Conservation (phyloP, 768 basidiomycete genomes). For the Pluteus cervinus region DNA sequence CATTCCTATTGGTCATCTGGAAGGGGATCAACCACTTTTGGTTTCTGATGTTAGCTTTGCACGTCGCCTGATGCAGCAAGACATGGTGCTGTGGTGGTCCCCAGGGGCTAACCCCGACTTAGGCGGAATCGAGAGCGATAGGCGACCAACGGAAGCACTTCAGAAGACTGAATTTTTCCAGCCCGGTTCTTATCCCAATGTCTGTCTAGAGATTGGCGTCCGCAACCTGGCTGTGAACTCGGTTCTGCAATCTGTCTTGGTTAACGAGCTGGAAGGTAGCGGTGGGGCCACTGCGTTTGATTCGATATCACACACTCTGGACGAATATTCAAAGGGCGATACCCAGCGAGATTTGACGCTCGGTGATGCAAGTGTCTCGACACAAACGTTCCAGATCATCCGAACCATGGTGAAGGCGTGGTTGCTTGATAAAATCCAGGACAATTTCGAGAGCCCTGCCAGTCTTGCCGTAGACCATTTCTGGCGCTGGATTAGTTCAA, state of each 20-base stretch:
- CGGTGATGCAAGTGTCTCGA: constrained; percentile 85
- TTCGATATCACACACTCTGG: constrained; percentile 83
- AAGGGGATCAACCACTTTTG: constrained; percentile 83
- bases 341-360: constrained; percentile 68
- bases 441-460: constrained; percentile 60
- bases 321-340: constrained; percentile 78
- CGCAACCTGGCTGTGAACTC: constrained; percentile 93
- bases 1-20: constrained; percentile 88
- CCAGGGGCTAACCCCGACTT: constrained; percentile 83
- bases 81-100: constrained; percentile 97
- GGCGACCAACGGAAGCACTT: constrained; percentile 67
- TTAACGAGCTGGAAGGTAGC: constrained; percentile 96
- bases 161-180: constrained; percentile 79
- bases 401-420: constrained; percentile 87
- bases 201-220: constrained; percentile 84
- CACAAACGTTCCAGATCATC: constrained; percentile 78
- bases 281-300: constrained; percentile 93
- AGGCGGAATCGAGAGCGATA: constrained; percentile 89
- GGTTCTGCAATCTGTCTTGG: constrained; percentile 86
- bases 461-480: constrained; percentile 84
- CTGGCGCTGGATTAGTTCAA: constrained; percentile 95
- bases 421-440: constrained; percentile 81
- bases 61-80: constrained; percentile 78
- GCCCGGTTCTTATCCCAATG: constrained; percentile 87
- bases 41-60: constrained; percentile 90